Evolutionary conservation across 176 grass and related monocot genomes (phyloP), one percentile per base, ranked within the genome.

Genomic region (Phoenix dactylifera): DNA sequence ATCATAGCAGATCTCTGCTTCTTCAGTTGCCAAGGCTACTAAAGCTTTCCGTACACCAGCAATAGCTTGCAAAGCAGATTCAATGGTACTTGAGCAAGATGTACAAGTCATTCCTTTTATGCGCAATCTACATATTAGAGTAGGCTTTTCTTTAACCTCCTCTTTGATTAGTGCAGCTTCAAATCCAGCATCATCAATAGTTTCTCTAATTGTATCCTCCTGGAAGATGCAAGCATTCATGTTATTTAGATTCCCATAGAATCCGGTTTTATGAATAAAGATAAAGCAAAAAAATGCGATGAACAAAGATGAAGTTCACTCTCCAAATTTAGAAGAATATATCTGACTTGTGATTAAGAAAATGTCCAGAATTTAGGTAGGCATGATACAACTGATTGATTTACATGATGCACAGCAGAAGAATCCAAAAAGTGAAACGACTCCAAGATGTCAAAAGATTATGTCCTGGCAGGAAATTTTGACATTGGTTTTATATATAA

Each of bases 101-200:
- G 85, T 91, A 63, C 92, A 88, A 26, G 76, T 79, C 92, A 97
- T 97, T 67, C 84, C 92, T 75, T 88, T 97, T 82, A 97, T 85
- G 51, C 85, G 84, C 72, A 97, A 18, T 50, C 87, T 85, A 58
- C 92, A 97, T 62, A 70, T 52, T 70, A 88, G 58, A 84, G 81
- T 78, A 23, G 58, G 79, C 59, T 84, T 90, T 85, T 82, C 80
- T 62, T 75, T 82, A n/a, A 88, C 62, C 58, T 77, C 84, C 72
- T 91, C 92, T 23, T 91, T 61, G 4, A 91, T 82, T 52, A 88
- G 51, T 49, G 74, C 71, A 22, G 92, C 80, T 76, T 76, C 69
- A 52, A 97, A 97, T 26, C 92, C 92, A 60, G 56, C 87, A 72
- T 97, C 92, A 66, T 82, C 72, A 29, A 97, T 97, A 3, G 92